Evolutionary conservation across 345 rosid species (phyloP).

Genomic region (Raphanus raphanistrum): DNA sequence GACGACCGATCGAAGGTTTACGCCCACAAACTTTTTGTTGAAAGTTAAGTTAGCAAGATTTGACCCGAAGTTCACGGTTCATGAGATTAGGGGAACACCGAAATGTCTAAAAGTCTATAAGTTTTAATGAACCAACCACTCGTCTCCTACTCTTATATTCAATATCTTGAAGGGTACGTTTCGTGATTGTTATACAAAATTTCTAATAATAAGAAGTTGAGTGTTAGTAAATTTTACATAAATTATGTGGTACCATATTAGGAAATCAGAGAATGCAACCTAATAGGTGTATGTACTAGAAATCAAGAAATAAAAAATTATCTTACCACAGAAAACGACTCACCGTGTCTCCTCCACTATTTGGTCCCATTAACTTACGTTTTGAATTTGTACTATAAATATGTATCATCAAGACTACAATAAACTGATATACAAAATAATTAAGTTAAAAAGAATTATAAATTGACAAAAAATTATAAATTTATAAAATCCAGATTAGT

Average conservation of each 20-base stretch:
- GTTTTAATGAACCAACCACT: slow-evolving; percentile 34
- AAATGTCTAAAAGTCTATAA: slow-evolving; percentile 8
- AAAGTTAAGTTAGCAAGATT: not conserved
- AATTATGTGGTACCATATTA: slow-evolving; percentile 7
- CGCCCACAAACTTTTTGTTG: slow-evolving; percentile 1
- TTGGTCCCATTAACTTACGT: slow-evolving; percentile 3
- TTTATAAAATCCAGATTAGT: not conserved
- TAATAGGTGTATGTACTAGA: slow-evolving; percentile 13
- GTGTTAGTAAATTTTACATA: slow-evolving; percentile 1
- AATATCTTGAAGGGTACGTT: not conserved
- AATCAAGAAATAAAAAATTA: not conserved
- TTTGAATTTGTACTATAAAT: slow-evolving; percentile 15
- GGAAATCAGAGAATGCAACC: slow-evolving; percentile 17
- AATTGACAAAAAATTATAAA: not conserved
- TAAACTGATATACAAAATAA: not conserved
- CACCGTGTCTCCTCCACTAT: slow-evolving; percentile 36
- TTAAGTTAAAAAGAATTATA: not conserved
- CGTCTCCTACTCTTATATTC: slow-evolving; percentile 1
- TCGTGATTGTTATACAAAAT: not conserved
- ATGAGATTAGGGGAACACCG: slow-evolving; percentile 14
- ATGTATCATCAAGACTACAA: not conserved
- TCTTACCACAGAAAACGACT: slow-evolving; percentile 24
- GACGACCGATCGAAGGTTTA: not conserved
- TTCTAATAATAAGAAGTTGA: slow-evolving; percentile 10
- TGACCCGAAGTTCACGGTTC: slow-evolving; percentile 4